These are phyloP conservation scores for Podochytrium sp. DNA, from an alignment of 192 early-diverging fungal genomes.

Conservation along the genomic window DNA sequence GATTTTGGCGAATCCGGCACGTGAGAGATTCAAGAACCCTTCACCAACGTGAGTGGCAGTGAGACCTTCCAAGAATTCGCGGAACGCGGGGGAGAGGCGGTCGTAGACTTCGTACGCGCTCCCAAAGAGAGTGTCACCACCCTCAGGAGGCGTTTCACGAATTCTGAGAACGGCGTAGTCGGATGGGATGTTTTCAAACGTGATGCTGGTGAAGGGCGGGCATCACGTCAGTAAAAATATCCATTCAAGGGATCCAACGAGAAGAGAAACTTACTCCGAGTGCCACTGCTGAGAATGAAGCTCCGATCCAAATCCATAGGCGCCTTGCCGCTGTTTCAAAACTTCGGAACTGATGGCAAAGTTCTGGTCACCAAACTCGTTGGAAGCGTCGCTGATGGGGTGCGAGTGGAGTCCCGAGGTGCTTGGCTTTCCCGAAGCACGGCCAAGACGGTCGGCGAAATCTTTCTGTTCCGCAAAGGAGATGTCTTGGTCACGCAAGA, in stretches of 20 bases:
- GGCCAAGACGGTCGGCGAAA: slow-evolving; percentile 31
- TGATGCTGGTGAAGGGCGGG: neutral
- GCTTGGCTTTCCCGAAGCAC: neutral
- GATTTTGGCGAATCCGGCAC: neutral
- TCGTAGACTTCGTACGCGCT: slow-evolving; percentile 32
- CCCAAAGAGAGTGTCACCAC: slow-evolving; percentile 29
- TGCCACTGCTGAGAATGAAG: slow-evolving; percentile 3
- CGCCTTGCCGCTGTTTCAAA: neutral
- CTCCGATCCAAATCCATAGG: neutral
- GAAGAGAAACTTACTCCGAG: slow-evolving; percentile 12
- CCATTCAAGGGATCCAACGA: neutral
- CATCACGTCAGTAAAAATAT: neutral
- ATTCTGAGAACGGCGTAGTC: slow-evolving; percentile 23
- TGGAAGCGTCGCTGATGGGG: neutral
- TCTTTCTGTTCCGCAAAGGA: slow-evolving; percentile 56
- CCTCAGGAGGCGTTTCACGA: slow-evolving; percentile 3
- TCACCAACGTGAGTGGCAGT: slow-evolving; percentile 56
- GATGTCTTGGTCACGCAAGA: slow-evolving; percentile 69
- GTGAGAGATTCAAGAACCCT: neutral
- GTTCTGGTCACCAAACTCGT: slow-evolving; percentile 5
- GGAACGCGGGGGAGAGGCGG: slow-evolving; percentile 53
- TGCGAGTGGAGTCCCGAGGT: slow-evolving; percentile 1
- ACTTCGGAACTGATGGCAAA: slow-evolving; percentile 8
- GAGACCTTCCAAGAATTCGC: slow-evolving; percentile 61
- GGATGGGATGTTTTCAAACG: slow-evolving; percentile 24